Evolutionary conservation across 257 asterid genomes (phyloP).

Genomic region (Linderniella brevidens): DNA sequence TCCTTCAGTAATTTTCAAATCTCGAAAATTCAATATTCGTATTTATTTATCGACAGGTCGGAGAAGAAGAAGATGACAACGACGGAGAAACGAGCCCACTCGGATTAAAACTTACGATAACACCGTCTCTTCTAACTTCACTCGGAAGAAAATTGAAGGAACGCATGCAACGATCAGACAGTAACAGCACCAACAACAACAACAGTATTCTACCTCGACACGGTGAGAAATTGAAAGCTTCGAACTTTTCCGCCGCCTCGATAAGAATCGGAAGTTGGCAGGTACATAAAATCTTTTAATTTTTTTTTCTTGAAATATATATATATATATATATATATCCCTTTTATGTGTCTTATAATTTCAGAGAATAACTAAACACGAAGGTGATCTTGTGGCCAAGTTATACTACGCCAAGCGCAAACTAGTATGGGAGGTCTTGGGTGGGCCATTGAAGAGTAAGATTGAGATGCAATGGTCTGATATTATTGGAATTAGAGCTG

Average conservation of each 20-base stretch:
- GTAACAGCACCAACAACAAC: neutral
- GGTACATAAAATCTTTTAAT: constrained; percentile 17
- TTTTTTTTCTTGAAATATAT: neutral
- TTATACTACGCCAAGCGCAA: constrained; percentile 44
- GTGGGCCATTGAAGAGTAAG: constrained; percentile 52
- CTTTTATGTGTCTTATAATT: neutral
- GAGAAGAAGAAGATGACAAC: constrained; percentile 8
- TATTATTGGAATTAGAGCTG: constrained; percentile 40
- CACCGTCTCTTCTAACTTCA: constrained; percentile 31
- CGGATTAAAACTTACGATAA: constrained; percentile 27
- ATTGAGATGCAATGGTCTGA: constrained; percentile 66
- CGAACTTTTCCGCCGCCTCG: constrained; percentile 34
- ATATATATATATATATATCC: too few relatives aligned
- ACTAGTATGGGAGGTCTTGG: constrained; percentile 68
- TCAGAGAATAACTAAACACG: constrained; percentile 32
- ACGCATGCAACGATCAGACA: constrained; percentile 7
- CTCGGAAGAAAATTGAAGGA: constrained; percentile 11
- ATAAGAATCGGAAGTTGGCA: constrained; percentile 49
- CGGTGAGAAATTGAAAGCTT: constrained; percentile 40
- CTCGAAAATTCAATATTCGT: too few relatives aligned
- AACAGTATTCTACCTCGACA: constrained; percentile 6
- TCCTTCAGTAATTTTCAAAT: too few relatives aligned
- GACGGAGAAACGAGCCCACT: constrained; percentile 16
- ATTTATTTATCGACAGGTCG: constrained; percentile 15
- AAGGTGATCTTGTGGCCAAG: constrained; percentile 52